Percentiles rank a stretch among this genome's conserved stretches.
These are phyloP conservation scores for Monascus purpureus DNA, from an alignment of 495 filamentous ascomycete genomes.

Conservation along the genomic window DNA sequence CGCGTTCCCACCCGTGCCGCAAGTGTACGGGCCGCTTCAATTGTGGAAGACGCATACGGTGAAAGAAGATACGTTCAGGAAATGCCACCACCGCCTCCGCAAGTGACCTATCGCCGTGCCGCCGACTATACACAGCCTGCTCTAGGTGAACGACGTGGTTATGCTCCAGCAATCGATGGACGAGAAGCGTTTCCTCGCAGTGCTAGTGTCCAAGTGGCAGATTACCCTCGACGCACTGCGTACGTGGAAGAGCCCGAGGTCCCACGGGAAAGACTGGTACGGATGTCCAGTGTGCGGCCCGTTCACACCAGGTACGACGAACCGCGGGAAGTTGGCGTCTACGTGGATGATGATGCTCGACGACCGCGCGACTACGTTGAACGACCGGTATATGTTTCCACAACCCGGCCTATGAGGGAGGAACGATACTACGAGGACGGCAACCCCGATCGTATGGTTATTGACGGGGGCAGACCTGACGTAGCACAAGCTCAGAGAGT, in stretches of 20 bases:
- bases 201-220: constrained; percentile 27
- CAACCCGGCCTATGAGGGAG: constrained; percentile 14
- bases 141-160: constrained; percentile 19
- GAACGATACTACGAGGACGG: constrained; percentile 26
- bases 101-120: constrained; percentile 25
- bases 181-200: constrained; percentile 22
- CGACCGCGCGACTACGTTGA: constrained; percentile 29
- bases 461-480: constrained; percentile 16
- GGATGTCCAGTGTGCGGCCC: constrained; percentile 45
- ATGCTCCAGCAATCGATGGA: constrained; percentile 17
- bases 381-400: constrained; percentile 22
- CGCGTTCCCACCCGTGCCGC: constrained; percentile 17
- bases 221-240: constrained; percentile 24
- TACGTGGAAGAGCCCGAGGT: constrained; percentile 31
- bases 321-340: constrained; percentile 27
- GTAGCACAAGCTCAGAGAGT: constrained; percentile 20
- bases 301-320: constrained; percentile 40
- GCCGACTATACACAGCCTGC: constrained; percentile 26
- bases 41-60: constrained; percentile 27
- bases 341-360: constrained; percentile 23
- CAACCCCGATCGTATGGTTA: constrained; percentile 16
- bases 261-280: constrained; percentile 39
- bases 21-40: constrained; percentile 27
- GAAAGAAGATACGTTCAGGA: constrained; percentile 32
- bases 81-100: constrained; percentile 29